These are phyloP conservation scores for Theobroma cacao DNA, from an alignment of 345 rosid genomes.

Conservation along the genomic window DNA sequence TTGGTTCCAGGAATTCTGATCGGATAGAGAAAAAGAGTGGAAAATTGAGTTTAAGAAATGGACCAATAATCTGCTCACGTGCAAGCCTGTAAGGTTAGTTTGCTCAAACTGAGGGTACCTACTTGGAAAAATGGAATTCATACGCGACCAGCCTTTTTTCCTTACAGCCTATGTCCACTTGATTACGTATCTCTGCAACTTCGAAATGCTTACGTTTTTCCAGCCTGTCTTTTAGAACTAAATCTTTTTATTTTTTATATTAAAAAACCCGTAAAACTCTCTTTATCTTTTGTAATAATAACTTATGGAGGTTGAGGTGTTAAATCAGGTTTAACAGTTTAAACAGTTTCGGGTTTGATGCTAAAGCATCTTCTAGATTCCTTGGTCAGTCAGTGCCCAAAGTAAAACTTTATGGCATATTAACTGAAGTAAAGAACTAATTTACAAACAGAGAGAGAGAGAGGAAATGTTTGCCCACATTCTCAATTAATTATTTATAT, in stretches of 20 bases:
- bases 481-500: too few species aligned
- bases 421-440: too few species aligned
- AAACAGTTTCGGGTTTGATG: too few species aligned
- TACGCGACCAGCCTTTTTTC: neutral
- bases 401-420: too few species aligned
- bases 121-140: neutral
- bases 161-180: neutral
- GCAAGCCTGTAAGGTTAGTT: neutral
- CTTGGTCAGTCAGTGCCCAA: too few species aligned
- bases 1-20: neutral
- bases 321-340: too few species aligned
- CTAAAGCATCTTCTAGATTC: too few species aligned
- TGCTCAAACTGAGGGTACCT: neutral
- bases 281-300: too few species aligned
- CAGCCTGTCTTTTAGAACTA: neutral
- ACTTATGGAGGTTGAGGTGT: too few species aligned
- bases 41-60: neutral
- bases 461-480: too few species aligned
- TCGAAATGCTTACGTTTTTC: neutral
- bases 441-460: too few species aligned
- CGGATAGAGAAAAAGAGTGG: neutral
- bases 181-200: conserved; percentile 4
- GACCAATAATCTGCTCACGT: neutral
- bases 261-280: too few species aligned
- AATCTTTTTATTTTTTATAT: neutral